phyloP scores from a whole-genome alignment of 257 asterid genomes.

The Sherardia arvensis region DNA sequence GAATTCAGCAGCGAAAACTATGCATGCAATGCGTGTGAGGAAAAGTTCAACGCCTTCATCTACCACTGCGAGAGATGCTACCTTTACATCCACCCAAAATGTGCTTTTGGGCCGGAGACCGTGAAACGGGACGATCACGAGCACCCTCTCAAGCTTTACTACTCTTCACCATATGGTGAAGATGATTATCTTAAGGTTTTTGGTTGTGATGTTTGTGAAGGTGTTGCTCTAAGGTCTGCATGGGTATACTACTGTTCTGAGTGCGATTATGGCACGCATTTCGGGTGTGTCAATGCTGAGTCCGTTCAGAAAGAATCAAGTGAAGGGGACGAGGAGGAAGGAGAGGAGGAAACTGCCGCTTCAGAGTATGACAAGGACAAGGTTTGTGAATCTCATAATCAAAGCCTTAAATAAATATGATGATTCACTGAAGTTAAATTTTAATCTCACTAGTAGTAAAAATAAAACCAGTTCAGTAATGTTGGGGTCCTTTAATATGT shows the following conservation, averaged over 20 bases:
- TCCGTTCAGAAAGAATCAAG: not conserved
- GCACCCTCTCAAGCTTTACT: slow-evolving; percentile 19
- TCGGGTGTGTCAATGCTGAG: slow-evolving; percentile 16
- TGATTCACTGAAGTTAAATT: too few species aligned
- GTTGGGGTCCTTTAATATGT: too few species aligned
- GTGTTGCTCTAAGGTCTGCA: slow-evolving; percentile 1
- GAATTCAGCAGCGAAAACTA: not conserved
- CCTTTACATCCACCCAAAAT: slow-evolving; percentile 21
- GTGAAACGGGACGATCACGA: slow-evolving; percentile 25
- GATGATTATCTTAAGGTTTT: not conserved
- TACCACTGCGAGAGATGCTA: slow-evolving; percentile 21
- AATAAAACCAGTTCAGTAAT: too few species aligned
- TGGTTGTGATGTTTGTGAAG: slow-evolving; percentile 21
- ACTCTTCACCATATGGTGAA: not conserved
- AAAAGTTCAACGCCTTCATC: slow-evolving; percentile 8
- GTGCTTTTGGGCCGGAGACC: slow-evolving; percentile 26
- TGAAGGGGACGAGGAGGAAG: not conserved
- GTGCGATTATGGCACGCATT: slow-evolving; percentile 25
- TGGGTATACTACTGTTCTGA: slow-evolving; percentile 31
- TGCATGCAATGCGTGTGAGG: slow-evolving; percentile 23
- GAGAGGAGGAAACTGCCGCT: not conserved
- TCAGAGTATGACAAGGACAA: too few species aligned
- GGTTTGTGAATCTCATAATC: too few species aligned
- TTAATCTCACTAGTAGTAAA: too few species aligned
- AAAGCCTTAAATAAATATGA: too few species aligned